Conservation (phyloP, 257 asterid species). For the Cynanchum wilfordii region DNA sequence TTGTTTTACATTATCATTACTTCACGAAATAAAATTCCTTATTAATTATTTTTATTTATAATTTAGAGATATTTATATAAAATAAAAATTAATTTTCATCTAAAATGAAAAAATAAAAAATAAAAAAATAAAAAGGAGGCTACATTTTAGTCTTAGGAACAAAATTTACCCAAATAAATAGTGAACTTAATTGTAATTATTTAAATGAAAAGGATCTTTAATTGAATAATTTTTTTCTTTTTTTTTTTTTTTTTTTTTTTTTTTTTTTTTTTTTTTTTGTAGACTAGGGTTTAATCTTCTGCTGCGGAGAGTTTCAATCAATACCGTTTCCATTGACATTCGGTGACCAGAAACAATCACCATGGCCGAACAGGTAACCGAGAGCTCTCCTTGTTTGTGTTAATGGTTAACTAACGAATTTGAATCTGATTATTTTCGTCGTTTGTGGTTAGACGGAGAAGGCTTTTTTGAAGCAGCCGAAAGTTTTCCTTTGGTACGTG, state of each 20-base stretch:
- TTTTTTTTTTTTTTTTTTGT: not conserved
- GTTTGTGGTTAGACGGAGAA: conserved; percentile 48
- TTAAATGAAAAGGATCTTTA: no score
- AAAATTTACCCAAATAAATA: no score
- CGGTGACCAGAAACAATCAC: not conserved
- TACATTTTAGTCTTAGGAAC: no score
- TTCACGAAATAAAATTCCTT: not conserved
- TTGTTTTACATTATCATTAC: not conserved
- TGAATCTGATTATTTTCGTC: not conserved
- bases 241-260: no score
- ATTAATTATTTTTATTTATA: no score
- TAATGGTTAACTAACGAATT: not conserved
- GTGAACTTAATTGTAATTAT: no score
- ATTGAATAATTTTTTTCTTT: no score
- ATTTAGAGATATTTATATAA: no score
- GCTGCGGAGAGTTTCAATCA: not conserved
- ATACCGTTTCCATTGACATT: not conserved
- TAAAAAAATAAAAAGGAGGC: no score
- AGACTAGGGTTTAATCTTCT: not conserved
- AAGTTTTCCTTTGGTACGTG: conserved; percentile 53
- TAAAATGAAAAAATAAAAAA: no score
- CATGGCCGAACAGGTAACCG: not conserved
- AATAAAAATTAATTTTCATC: no score
- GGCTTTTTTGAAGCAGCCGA: conserved; percentile 73
- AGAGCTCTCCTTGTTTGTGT: not conserved